Evolutionary conservation across 495 filamentous ascomycete genomes (phyloP), one percentile per base, ranked within the genome.

Genomic region (Neurospora sp.): DNA sequence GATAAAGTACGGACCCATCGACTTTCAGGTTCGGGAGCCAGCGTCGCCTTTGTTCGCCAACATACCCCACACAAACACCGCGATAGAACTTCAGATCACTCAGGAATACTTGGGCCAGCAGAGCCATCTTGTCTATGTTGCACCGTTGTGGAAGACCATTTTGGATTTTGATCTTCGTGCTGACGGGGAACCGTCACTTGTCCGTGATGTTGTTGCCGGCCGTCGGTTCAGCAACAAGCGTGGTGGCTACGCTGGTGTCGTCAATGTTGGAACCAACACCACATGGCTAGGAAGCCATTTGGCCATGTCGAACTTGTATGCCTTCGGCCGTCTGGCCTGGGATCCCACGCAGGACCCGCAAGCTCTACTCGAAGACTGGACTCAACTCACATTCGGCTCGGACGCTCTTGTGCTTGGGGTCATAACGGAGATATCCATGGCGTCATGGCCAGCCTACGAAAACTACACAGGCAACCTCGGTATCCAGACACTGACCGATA

Each of bases 21-120:
- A 93, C 78, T 93, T 93, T 81, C 91, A 93, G 76, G 89, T 91
- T 35, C 88, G 90, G 44, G 91, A 93, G 80, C 88, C 91, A 1
- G 75, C 83, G 1, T 91, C 89, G n/a, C 90, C 91, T 0, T 80
- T 93, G 12, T 92, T 93, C 73, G 86, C 89, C n/a, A 85, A 91
- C 75, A 74, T 92, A 10, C 77, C 76, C 59, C 80, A 89, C 37
- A 92, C 90, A 1, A 85, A 80, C 70, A 81, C 82, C 3, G 88
- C 89, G 2, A 88, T 93, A 72, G 91, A 93, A 77, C 80, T 92
- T 10, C 84, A 92, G 76, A 85, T 93, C 38, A 84, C 86, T 0
- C 90, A 91, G 73, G 91, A 93, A 75, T 93, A 93, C 75, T 83
- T 92, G 2, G 91, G 91, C 20, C 91, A 93, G 76, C 90, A 93